phyloP scores from a whole-genome alignment of 192 early-diverging fungal genomes.

The Umbelopsis vinacea region DNA sequence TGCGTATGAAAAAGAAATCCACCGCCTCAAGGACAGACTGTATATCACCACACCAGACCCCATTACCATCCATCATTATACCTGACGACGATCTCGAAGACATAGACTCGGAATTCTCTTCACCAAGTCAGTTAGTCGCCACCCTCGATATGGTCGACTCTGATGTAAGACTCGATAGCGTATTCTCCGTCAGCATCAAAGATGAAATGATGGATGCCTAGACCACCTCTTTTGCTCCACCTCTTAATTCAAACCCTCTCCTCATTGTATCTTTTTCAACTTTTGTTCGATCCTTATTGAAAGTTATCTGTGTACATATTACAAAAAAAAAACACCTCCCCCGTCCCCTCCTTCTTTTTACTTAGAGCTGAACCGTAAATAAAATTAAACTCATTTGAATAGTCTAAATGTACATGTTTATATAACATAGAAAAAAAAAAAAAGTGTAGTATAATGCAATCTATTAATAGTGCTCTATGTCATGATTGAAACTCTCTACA shows the following conservation, averaged over 20 bases:
- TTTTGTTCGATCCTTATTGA: neutral
- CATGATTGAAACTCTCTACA: neutral
- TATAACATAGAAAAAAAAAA: too few relatives aligned
- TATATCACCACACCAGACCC: neutral
- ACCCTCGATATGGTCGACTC: neutral
- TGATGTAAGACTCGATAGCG: neutral
- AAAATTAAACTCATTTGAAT: neutral
- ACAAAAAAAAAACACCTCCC: neutral
- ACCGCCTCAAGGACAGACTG: neutral
- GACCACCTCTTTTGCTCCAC: too few relatives aligned
- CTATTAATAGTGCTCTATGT: neutral
- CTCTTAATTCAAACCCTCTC: too few relatives aligned
- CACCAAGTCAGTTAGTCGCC: conserved; percentile 1
- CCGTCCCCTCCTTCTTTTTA: neutral
- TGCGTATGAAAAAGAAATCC: neutral
- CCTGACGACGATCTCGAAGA: neutral
- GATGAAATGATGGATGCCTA: conserved; percentile 17
- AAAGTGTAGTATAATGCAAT: neutral
- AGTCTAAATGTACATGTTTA: conserved; percentile 8
- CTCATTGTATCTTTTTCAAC: neutral
- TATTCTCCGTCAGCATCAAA: conserved; percentile 12
- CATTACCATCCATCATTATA: conserved; percentile 11
- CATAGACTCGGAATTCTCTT: conserved; percentile 13
- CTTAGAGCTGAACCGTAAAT: neutral
- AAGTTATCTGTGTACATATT: neutral